Base-by-base conservation (phyloP, 202 grass and related monocot genomes). In the Schoenoplectus triqueter region DNA sequence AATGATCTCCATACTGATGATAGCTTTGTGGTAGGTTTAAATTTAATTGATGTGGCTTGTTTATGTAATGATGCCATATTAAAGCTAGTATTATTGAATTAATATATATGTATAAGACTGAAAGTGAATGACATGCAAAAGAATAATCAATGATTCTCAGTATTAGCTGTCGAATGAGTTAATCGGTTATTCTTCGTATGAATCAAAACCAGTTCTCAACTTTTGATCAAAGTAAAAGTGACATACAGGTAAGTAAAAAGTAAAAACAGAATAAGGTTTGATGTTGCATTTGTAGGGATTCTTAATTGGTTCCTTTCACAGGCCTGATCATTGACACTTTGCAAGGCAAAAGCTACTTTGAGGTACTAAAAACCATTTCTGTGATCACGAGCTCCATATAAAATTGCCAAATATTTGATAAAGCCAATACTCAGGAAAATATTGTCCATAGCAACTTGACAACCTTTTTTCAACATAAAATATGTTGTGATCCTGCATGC, bases 1-100 rank as follows among this genome's bases (percentile, higher is more conserved):
- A 98, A 98, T 87, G 95, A 98, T 86, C 93, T 98, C 17, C 92
- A 86, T 42, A 95, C 95, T 45, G 95, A 31, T 31, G 31, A 31
- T 51, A 98, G 95, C 84, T 98, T 98, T 91, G 91, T 98, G 93
- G 95, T 98, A 86, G 73, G 95, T 87, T 75, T 66, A 73, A 87
- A 46, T 81, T 81, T 83, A 41, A 49, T 65, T 73, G 13, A 85
- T 44, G 31, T 31, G 31, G 31, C 31, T 70, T 66, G 1, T 69
- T 56, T 52, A 48, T 73, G 10, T 84, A 19, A 62, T 85, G 22
- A 5, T 64, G 1, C 63, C 52, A 78, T 41, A 44, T 59, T 78
- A 1, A 13, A 41, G 22, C 31, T 60, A 31, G 31, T 60, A 42
- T 76, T 55, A 10, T 56, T 57, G 6, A 76, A 56, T 76, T 57